phyloP scores from a whole-genome alignment of 2,329 filamentous ascomycete genomes.

The Aspergillus sp. region DNA sequence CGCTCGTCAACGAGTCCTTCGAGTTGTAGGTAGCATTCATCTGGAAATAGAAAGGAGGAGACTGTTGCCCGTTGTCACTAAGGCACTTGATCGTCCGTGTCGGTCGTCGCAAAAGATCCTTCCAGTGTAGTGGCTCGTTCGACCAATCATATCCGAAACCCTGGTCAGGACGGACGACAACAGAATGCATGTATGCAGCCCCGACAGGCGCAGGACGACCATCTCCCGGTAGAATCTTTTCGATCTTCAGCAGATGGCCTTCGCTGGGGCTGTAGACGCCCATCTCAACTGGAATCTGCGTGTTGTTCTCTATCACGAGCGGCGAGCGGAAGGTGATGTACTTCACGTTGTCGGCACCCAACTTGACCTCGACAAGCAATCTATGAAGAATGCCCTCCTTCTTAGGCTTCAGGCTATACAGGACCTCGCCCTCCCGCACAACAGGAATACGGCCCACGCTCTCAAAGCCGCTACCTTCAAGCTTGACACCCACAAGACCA shows the following conservation, averaged over 20 bases:
- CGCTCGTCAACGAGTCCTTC: conserved; percentile 70
- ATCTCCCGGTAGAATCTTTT: conserved; percentile 92
- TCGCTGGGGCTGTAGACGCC: conserved; percentile 83
- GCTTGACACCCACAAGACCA: conserved; percentile 68
- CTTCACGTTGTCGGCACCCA: conserved; percentile 94
- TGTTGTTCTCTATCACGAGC: conserved; percentile 87
- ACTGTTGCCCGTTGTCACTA: conserved; percentile 69
- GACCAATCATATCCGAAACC: conserved; percentile 97
- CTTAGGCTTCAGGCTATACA: conserved; percentile 83
- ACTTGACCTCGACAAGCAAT: conserved; percentile 79
- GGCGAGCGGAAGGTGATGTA: conserved; percentile 94
- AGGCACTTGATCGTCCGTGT: conserved; percentile 83
- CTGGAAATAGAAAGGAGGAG: conserved; percentile 90
- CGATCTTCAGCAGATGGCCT: conserved; percentile 88
- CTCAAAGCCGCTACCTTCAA: conserved; percentile 93
- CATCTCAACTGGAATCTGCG: conserved; percentile 88
- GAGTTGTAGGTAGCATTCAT: conserved; percentile 79
- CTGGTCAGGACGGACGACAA: conserved; percentile 83
- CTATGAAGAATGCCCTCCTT: conserved; percentile 79
- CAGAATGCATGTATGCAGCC: conserved; percentile 78
- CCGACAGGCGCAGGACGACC: conserved; percentile 84
- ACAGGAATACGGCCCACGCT: conserved; percentile 78
- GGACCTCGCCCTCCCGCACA: conserved; percentile 84
- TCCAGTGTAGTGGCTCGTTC: conserved; percentile 83
- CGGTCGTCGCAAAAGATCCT: conserved; percentile 73